Evolutionary conservation across 176 grass and related monocot genomes (phyloP), one percentile per base, ranked within the genome.

Genomic region (Phoenix dactylifera): DNA sequence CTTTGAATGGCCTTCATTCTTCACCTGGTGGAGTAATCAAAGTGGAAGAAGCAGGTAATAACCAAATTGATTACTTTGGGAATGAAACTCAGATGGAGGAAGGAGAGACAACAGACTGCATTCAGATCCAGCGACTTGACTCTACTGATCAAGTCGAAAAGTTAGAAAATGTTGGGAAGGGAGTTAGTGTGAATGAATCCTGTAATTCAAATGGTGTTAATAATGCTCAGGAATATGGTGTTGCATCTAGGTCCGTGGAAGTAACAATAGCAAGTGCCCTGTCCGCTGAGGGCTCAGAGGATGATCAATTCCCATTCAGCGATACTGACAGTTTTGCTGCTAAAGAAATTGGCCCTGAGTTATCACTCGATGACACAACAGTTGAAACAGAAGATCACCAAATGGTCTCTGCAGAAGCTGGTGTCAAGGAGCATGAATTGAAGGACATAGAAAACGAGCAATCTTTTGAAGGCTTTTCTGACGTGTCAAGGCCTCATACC

Each of bases 301-400:
- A 97, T 68, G 74, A 76, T 65, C 86, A 87, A 69, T 96, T 96
- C 56, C 72, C 80, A 24, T 87, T 85, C 70, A 88, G 75, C 69
- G 92, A 85, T 56, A 67, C 50, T 52, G 87, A 82, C 70, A 75
- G 63, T 79, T 83, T 74, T 75, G 14, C 44, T n/a, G 77, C 77
- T 63, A 71, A 51, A 79, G 75, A 83, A 22, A 74, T 30, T n/a
- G 49, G 49, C 63, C 65, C 64, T 73, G 63, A 64, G 15, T 3
- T 23, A 54, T 55, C 22, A 75, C 55, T 61, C 64, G 32, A 69
- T 60, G 69, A 72, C 4, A 29, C 22, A 73, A 55, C 16, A 65
- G 63, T 49, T 67, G 22, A 54, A 73, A 23, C 53, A 59, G 62
- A 61, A 75, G 74, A 77, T 51, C 39, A 54, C 62, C 49, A 65